A percentile compares a stretch with the other conserved stretches of the same genome.
Conservation (phyloP, 495 filamentous ascomycete species). For the Stereocaulon alpinum region DNA sequence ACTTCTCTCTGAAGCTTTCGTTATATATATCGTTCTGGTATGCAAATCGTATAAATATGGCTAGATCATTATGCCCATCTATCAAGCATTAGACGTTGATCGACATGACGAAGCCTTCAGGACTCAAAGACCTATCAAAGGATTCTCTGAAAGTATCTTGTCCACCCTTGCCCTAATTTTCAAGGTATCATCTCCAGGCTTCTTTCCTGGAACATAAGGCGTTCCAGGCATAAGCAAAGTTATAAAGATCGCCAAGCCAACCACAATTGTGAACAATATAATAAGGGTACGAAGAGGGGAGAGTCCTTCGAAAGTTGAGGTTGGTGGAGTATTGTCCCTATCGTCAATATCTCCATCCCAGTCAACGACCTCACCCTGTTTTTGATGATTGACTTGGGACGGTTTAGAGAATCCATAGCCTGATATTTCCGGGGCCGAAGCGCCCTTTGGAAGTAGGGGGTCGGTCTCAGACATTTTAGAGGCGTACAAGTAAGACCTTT, state of each 20-base stretch:
- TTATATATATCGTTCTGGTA: conserved; percentile 73
- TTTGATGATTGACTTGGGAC: not conserved
- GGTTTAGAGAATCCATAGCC: conserved; percentile 18
- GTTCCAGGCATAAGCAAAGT: conserved; percentile 12
- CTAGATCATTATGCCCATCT: conserved; percentile 92
- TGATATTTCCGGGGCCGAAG: conserved; percentile 19
- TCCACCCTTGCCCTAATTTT: conserved; percentile 56
- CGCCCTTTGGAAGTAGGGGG: conserved; percentile 18
- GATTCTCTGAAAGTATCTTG: conserved; percentile 59
- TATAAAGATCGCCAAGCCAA: conserved; percentile 16
- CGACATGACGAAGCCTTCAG: conserved; percentile 6
- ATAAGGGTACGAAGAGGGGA: conserved; percentile 14
- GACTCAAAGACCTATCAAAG: conserved; percentile 57
- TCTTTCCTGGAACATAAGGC: conserved; percentile 11
- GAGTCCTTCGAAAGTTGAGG: not conserved
- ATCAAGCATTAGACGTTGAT: conserved; percentile 13
- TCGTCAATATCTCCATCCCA: conserved; percentile 9
- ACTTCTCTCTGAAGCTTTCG: conserved; percentile 57
- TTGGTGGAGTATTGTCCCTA: conserved; percentile 3
- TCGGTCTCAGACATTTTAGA: conserved; percentile 19
- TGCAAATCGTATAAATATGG: conserved; percentile 55
- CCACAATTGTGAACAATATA: conserved; percentile 13
- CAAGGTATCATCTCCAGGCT: conserved; percentile 21
- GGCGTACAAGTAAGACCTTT: too few species aligned
- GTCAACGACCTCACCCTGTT: conserved; percentile 7